Percentiles rank a stretch among this genome's conserved stretches.
These are phyloP conservation scores for Mallotus nudiflorus DNA, from an alignment of 345 rosid genomes.

Conservation along the genomic window DNA sequence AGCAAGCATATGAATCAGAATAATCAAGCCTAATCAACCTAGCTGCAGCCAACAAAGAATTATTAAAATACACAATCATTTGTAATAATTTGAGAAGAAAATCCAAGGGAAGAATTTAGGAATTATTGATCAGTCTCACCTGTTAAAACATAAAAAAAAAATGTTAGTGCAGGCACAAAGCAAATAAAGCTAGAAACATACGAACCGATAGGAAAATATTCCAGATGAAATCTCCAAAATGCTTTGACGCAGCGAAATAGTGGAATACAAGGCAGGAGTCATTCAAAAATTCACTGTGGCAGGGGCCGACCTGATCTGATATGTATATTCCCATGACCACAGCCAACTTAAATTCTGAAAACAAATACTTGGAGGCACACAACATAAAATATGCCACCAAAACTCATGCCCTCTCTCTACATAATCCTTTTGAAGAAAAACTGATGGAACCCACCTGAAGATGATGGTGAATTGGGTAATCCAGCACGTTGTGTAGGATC, in stretches of 20 bases:
- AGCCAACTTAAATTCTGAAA: slow-evolving; percentile 71
- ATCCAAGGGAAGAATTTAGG: slow-evolving; percentile 27
- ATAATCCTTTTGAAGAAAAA: slow-evolving; percentile 82
- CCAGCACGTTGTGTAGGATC: slow-evolving; percentile 56
- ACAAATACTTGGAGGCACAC: slow-evolving; percentile 55
- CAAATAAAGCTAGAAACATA: slow-evolving; percentile 86
- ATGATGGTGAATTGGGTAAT: slow-evolving; percentile 92
- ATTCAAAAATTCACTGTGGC: slow-evolving; percentile 63
- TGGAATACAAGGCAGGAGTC: slow-evolving; percentile 57
- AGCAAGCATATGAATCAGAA: slow-evolving; percentile 24
- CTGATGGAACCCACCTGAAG: slow-evolving; percentile 99
- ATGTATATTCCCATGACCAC: slow-evolving; percentile 68
- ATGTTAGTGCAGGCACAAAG: slow-evolving; percentile 56
- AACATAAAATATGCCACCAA: slow-evolving; percentile 66
- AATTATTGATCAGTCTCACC: slow-evolving; percentile 50
- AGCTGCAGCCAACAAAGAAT: slow-evolving; percentile 8
- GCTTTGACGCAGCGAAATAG: slow-evolving; percentile 65
- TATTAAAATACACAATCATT: not conserved
- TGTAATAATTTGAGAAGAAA: slow-evolving; percentile 26
- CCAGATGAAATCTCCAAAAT: slow-evolving; percentile 68
- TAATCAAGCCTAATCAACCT: slow-evolving; percentile 9
- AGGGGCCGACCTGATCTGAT: slow-evolving; percentile 67
- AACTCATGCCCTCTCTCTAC: slow-evolving; percentile 72
- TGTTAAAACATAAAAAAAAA: slow-evolving; percentile 59
- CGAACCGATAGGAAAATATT: slow-evolving; percentile 74